Evolutionary conservation across 306 rosid species (phyloP).

Genomic region (Dalbergia cochinchinensis): DNA sequence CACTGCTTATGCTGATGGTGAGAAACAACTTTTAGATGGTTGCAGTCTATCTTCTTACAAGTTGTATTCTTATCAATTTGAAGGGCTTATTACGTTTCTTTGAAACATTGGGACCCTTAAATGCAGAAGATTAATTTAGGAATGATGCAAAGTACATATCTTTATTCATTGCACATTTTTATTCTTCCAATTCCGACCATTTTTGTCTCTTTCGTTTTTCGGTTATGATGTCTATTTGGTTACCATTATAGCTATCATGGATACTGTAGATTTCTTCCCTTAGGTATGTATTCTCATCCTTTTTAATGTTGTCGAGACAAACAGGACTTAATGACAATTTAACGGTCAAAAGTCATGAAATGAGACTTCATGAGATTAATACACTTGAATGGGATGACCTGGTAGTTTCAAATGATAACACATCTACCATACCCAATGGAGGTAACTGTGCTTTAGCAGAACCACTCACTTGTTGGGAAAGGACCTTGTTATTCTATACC

Average conservation of each 20-base stretch:
- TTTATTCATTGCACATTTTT: constrained; percentile 19
- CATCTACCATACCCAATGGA: constrained; percentile 51
- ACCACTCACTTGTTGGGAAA: constrained; percentile 38
- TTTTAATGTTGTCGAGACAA: constrained; percentile 43
- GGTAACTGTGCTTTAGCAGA: constrained; percentile 67
- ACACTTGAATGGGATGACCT: constrained; percentile 99
- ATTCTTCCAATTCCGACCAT: not conserved
- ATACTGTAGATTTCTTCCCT: constrained; percentile 37
- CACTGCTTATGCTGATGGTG: constrained; percentile 53
- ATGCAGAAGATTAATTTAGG: constrained; percentile 1
- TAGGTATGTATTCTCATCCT: constrained; percentile 44
- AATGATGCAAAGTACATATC: not conserved
- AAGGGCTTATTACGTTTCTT: constrained; percentile 35
- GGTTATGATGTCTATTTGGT: constrained; percentile 16
- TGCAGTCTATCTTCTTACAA: constrained; percentile 34
- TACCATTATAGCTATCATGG: constrained; percentile 13
- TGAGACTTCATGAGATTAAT: constrained; percentile 84
- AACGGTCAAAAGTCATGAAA: constrained; percentile 63
- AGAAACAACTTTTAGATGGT: constrained; percentile 60
- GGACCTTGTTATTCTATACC: constrained; percentile 33
- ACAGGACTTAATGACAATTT: constrained; percentile 60
- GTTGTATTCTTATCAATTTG: constrained; percentile 5
- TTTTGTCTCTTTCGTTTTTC: constrained; percentile 20
- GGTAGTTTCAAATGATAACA: constrained; percentile 62
- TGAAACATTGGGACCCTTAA: not conserved